phyloP scores from a whole-genome alignment of 345 rosid genomes.

The Pistacia integerrima region DNA sequence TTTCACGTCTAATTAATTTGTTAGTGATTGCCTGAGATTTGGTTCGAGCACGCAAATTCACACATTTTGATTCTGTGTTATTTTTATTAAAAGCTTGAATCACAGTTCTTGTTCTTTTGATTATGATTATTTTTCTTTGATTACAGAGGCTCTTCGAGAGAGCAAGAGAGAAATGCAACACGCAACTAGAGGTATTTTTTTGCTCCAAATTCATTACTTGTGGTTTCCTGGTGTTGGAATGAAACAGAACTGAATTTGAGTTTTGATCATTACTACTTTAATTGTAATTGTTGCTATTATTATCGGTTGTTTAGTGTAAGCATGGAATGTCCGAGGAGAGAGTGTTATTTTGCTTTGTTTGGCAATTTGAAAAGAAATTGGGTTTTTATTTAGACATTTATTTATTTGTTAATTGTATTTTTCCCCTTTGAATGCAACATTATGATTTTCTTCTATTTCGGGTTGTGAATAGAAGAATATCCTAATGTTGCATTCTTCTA shows the following conservation, averaged over 20 bases:
- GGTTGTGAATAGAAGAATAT: too few relatives aligned
- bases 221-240: slow-evolving; percentile 7
- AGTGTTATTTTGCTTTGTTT: background rate
- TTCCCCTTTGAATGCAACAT: too few relatives aligned
- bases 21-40: background rate
- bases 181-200: slow-evolving; percentile 79
- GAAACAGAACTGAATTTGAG: background rate
- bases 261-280: background rate
- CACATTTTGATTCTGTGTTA: background rate
- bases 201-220: background rate
- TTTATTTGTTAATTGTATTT: too few relatives aligned
- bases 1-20: background rate
- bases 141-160: slow-evolving; percentile 86
- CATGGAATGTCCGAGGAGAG: background rate
- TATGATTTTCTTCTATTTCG: too few relatives aligned
- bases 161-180: slow-evolving; percentile 89
- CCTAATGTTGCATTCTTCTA: too few relatives aligned
- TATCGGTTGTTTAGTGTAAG: background rate
- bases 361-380: background rate
- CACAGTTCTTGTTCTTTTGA: background rate
- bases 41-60: background rate
- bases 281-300: background rate
- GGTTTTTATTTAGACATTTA: too few relatives aligned
- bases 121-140: slow-evolving; percentile 8
- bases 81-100: background rate